These are phyloP conservation scores for Xylaria nigripes DNA, from an alignment of 495 filamentous ascomycete genomes.

Conservation along the genomic window DNA sequence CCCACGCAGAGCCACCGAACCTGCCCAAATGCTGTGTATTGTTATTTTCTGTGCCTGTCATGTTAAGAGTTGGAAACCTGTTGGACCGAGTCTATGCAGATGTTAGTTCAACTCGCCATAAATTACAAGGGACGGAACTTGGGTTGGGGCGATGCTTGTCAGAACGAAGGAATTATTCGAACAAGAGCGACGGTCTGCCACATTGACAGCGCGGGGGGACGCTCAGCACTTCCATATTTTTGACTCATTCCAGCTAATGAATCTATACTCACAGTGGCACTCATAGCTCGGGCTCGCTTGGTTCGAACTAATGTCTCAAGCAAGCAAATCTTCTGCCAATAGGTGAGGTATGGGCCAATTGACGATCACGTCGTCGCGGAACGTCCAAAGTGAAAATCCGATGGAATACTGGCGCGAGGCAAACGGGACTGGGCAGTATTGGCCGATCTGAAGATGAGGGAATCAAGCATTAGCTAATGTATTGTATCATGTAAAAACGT, in stretches of 20 bases:
- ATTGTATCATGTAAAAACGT: background rate
- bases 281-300: background rate
- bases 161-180: background rate
- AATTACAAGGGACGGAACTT: background rate
- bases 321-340: background rate
- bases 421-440: background rate
- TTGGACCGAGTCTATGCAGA: conserved; percentile 27
- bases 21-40: conserved; percentile 31
- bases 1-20: conserved; percentile 43
- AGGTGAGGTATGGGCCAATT: background rate
- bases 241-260: conserved; percentile 2
- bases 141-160: too few species aligned
- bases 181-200: background rate
- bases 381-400: background rate
- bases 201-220: background rate
- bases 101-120: conserved; percentile 2
- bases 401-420: background rate
- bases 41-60: conserved; percentile 25
- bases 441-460: background rate
- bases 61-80: conserved; percentile 31
- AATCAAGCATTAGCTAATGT: background rate
- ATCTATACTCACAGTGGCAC: conserved; percentile 6
- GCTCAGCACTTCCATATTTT: background rate
- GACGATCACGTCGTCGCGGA: background rate
- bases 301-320: background rate